Base-by-base conservation (phyloP, 805 yeast genomes). In the Candida piceae region DNA sequence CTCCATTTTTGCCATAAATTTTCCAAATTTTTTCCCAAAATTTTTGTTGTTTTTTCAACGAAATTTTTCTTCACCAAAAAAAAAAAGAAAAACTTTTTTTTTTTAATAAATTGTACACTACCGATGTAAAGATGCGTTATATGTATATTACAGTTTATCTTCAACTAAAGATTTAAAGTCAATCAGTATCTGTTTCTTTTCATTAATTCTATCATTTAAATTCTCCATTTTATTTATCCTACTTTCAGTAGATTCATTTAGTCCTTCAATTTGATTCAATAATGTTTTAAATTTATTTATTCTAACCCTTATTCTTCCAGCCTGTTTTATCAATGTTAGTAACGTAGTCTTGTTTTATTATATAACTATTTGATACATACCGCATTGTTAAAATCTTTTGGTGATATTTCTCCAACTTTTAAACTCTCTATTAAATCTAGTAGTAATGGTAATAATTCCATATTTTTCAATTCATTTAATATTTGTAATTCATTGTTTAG, bases 291-390 rank as follows among this genome's bases (percentile, higher is more conserved):
- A 52, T 32, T 50, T 62, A 34, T 52, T 53, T 19, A 72, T 40
- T 41, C 74, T 50, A 16, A 70, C 60, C 25, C 72, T 56, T 23
- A 72, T 62, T 11, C 70, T 53, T 16, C 77, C 78, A 20, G 72
- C 62, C 54, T 61, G 31, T 13, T 16, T 7, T 17, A 31, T 5
- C 13, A 20, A 16, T 5, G n/a, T 17, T 12, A n/a, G 16, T 19
- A 16, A 22, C 15, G 13, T 24, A 5, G 26, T 15, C 5, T 24
- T 12, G 5, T 24, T 5, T 26, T 43, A 39, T 41, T 31, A 39
- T 32, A 20, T 20, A 25, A n/a, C n/a, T n/a, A n/a, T n/a, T n/a
- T n/a, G n/a, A 20, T 28, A 54, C 66, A 31, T 48, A 64, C 67
- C 6, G 68, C 62, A 44, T 65, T 67, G 22, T 63, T 68, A 27